Conservation (phyloP, 1,139 yeast species). For the Insectozyma bohioensis region DNA sequence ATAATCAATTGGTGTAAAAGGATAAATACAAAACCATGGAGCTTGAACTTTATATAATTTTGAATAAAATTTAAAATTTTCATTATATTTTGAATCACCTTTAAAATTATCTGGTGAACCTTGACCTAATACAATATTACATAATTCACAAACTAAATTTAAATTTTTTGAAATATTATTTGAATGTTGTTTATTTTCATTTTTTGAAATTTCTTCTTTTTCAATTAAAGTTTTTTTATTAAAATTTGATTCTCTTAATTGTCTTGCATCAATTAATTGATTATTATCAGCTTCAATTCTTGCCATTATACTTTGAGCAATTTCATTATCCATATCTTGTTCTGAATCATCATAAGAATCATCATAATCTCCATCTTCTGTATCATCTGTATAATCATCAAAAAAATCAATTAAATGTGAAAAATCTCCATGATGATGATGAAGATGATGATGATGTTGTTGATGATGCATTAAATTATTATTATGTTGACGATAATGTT, state of each 20-base stretch:
- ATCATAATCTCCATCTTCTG: constrained; percentile 6
- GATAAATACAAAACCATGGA: constrained; percentile 60
- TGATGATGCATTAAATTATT: too few species aligned
- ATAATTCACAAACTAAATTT: constrained; percentile 58
- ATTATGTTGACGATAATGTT: too few species aligned
- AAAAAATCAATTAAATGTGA: constrained; percentile 1
- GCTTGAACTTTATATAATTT: constrained; percentile 44
- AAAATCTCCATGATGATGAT: neutral
- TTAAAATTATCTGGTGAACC: constrained; percentile 62
- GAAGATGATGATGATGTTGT: neutral
- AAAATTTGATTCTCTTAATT: constrained; percentile 30
- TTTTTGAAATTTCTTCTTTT: constrained; percentile 26
- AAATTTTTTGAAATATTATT: constrained; percentile 32
- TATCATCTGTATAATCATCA: constrained; percentile 5
- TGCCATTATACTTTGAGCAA: constrained; percentile 37
- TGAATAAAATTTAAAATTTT: constrained; percentile 26
- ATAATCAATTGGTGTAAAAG: constrained; percentile 53
- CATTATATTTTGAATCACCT: constrained; percentile 30
- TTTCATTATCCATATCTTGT: constrained; percentile 11
- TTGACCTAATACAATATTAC: constrained; percentile 68
- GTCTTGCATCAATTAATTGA: constrained; percentile 30
- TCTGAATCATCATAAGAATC: constrained; percentile 6
- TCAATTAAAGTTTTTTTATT: constrained; percentile 31
- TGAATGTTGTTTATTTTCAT: constrained; percentile 30
- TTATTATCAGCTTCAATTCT: constrained; percentile 46